These are phyloP conservation scores for Penicillium sclerotiorum DNA, from an alignment of 2,329 filamentous ascomycete species.

Conservation along the genomic window DNA sequence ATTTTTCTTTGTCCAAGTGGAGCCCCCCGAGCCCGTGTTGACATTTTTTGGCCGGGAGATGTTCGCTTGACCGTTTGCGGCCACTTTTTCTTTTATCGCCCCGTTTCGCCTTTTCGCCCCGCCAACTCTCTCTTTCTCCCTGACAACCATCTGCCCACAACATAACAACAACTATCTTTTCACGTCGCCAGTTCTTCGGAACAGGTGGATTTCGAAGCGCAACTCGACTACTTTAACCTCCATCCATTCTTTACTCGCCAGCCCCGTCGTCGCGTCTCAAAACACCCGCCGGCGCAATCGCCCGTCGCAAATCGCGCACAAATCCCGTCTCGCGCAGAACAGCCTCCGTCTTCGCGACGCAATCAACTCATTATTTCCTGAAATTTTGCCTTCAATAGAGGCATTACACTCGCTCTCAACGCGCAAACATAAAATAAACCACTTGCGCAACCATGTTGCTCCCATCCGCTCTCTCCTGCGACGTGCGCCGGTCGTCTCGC, in stretches of 20 bases:
- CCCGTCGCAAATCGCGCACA: conserved; percentile 27
- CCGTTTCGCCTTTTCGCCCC: conserved; percentile 12
- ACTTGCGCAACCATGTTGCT: conserved; percentile 42
- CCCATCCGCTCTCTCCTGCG: conserved; percentile 50
- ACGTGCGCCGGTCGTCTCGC: conserved; percentile 42
- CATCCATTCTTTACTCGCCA: conserved; percentile 21
- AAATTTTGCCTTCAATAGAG: too few relatives aligned
- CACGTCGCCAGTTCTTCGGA: conserved; percentile 37
- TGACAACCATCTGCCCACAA: conserved; percentile 44
- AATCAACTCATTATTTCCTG: too few relatives aligned
- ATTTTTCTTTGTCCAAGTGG: conserved; percentile 10
- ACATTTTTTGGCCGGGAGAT: conserved; percentile 18
- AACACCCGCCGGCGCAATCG: conserved; percentile 38
- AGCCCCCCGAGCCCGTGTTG: conserved; percentile 11
- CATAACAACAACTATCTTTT: conserved; percentile 61
- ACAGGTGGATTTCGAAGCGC: conserved; percentile 27
- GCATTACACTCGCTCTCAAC: conserved; percentile 8
- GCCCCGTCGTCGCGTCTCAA: conserved; percentile 22
- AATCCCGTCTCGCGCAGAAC: conserved; percentile 10
- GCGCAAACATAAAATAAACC: neutral
- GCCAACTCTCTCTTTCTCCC: conserved; percentile 16
- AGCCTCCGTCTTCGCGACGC: conserved; percentile 9
- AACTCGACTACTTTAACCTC: conserved; percentile 6
- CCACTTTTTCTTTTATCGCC: conserved; percentile 27
- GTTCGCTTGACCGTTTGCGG: conserved; percentile 30